A percentile compares a stretch with the other conserved stretches of the same genome.
phyloP scores from a whole-genome alignment of 2,329 filamentous ascomycete species.

The Pseudocercospora ulei region DNA sequence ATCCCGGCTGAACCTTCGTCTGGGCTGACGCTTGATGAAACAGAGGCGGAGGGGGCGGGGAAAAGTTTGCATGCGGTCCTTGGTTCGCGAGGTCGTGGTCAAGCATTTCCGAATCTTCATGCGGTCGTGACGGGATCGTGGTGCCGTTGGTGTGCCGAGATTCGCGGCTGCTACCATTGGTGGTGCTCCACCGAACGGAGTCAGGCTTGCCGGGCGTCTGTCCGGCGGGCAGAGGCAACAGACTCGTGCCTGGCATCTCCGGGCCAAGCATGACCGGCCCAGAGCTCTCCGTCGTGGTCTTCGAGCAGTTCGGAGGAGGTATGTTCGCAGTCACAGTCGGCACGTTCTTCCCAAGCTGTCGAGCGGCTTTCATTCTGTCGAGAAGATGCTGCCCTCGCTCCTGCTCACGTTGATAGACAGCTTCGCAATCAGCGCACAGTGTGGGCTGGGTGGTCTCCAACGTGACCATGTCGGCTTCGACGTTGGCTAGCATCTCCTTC shows the following conservation, averaged over 20 bases:
- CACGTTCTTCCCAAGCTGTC: slow-evolving; percentile 49
- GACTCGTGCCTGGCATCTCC: slow-evolving; percentile 47
- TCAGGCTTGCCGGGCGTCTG: slow-evolving; percentile 50
- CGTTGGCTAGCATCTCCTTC: slow-evolving; percentile 84
- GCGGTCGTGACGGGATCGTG: slow-evolving; percentile 34
- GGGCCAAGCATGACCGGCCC: slow-evolving; percentile 52
- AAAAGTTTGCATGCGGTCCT: slow-evolving; percentile 18
- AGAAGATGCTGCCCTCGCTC: slow-evolving; percentile 49
- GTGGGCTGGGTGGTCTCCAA: slow-evolving; percentile 58
- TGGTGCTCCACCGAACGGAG: slow-evolving; percentile 49
- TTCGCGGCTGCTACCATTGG: slow-evolving; percentile 29
- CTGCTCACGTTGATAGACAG: slow-evolving; percentile 63
- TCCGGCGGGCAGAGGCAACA: slow-evolving; percentile 41
- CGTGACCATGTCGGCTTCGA: slow-evolving; percentile 79
- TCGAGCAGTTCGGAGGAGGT: slow-evolving; percentile 36
- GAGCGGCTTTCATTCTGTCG: slow-evolving; percentile 49
- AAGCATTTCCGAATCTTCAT: slow-evolving; percentile 40
- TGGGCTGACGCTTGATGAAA: slow-evolving; percentile 56
- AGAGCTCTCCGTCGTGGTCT: slow-evolving; percentile 37
- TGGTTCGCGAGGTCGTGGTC: slow-evolving; percentile 28
- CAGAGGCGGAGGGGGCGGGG: slow-evolving; percentile 44
- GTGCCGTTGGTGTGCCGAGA: slow-evolving; percentile 38
- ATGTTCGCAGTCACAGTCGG: slow-evolving; percentile 37
- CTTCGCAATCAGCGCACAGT: slow-evolving; percentile 65
- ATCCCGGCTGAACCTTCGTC: slow-evolving; percentile 50